Evolutionary conservation across 768 basidiomycete species (phyloP), one percentile per base, ranked within the genome.

Genomic region (Trametes punicea): DNA sequence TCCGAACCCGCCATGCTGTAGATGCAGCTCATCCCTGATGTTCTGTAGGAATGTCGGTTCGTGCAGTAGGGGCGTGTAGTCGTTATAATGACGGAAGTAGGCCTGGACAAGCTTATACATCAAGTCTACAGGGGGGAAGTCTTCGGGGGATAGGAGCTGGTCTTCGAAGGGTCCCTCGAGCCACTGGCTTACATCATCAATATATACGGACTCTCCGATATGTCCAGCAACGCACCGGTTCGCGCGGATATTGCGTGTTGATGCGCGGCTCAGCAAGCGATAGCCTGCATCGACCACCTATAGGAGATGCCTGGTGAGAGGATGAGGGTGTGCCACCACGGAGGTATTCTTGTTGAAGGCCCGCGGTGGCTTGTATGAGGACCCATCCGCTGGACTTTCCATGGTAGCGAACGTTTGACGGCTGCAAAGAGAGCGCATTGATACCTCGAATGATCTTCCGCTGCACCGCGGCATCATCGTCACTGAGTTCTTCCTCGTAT

Each of bases 11-110:
- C 74, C 51, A 51, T 88, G 75, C 0, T 62, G 68, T 16, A 75
- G 65, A 62, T 90, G 83, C 2, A 82, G 62, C 0, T 78, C 78
- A 4, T 79, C 75, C 1, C 60, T 62, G 21, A 86, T 62, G 16
- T 74, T 71, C 21, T 73, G 71, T 34, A 84, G 77, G 61, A 94
- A 91, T 4, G 81, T 81, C 0, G 83, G 83, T 3, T 83, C 79
- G 62, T 93, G 91, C 4, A 96, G 74, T 3, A 94, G 74, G 1
- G 91, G 90, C 0, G 80, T 63, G 51, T 78, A 73, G n/a, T 76
- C 56, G 63, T 92, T 88, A 55, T 77, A 51, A 30, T 78, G 59
- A 1, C 58, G 56, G 65, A 94, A 96, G 64, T 87, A 93, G 23
- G 82, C 70, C 31, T 85, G 77, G 33, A 90, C 69, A 34, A 94